Evolutionary conservation across 2,329 filamentous ascomycete species (phyloP), one percentile per base, ranked within the genome.

Genomic region (Graphilbum fragrans): DNA sequence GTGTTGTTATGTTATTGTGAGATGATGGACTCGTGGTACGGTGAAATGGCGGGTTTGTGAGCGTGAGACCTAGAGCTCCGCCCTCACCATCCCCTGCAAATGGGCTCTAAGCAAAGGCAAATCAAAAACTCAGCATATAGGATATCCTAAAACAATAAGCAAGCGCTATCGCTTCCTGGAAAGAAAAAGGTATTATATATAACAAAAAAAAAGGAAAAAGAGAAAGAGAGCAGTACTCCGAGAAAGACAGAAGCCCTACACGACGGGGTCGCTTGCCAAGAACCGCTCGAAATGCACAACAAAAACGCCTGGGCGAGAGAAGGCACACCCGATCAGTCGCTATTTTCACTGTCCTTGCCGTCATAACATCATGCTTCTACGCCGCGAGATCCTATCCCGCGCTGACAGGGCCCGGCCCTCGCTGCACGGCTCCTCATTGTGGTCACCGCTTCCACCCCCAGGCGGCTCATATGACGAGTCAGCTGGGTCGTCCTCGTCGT

Each of bases 301-400:
- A 35, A 35, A 29, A 34, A 41, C 39, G 18, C 12, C 37, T 21
- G 39, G 12, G 34, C 20, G 23, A 38, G 42, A 42, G 36, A 39
- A 43, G 32, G 8, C 35, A 31, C 20, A 34, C 33, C 46, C 38
- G 11, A 21, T 18, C 23, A 40, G 49, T 52, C 41, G 35, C 43
- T 46, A 35, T 17, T 12, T 7, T 17, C 36, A 38, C 9, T 19
- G 25, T 7, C 20, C 19, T 20, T 2, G 29, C 19, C 38, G 37
- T 70, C 62, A 75, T 56, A 76, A 55, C 71, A 77, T 74, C 69
- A 75, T 77, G 53, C 71, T 77, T 50, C 71, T 63, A 48, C 73
- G 61, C 52, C 72, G 61, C 44, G 64, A 63, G 53, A 61, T 42
- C 52, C 55, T 54, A 39, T 62, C 60, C 29, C 51, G 50, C 12